phyloP scores from a whole-genome alignment of 805 yeast species.

The Hanseniaspora thailandica region DNA sequence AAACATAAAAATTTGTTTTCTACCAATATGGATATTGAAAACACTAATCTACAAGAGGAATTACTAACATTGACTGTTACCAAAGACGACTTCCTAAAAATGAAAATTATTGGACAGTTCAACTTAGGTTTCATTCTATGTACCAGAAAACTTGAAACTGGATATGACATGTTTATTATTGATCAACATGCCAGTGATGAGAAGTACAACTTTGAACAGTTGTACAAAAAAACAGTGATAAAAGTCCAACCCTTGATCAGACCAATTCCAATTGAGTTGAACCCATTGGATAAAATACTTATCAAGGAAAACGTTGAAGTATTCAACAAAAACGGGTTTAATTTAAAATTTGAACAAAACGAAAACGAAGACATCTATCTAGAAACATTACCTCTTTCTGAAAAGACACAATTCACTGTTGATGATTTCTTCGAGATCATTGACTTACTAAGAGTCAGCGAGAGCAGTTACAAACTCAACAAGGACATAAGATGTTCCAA shows the following conservation, averaged over 20 bases:
- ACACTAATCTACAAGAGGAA: conserved; percentile 44
- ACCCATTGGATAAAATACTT: conserved; percentile 64
- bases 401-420: conserved; percentile 51
- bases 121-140: conserved; percentile 90
- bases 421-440: conserved; percentile 66
- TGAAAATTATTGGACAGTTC: conserved; percentile 86
- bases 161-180: conserved; percentile 64
- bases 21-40: conserved; percentile 34
- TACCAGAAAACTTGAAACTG: conserved; percentile 32
- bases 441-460: conserved; percentile 45
- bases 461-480: conserved; percentile 28
- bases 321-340: conserved; percentile 70
- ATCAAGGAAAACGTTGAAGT: conserved; percentile 48
- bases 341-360: conserved; percentile 26
- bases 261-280: conserved; percentile 49
- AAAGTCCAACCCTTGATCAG: conserved; percentile 59
- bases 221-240: conserved; percentile 45
- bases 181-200: conserved; percentile 99
- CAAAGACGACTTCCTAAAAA: conserved; percentile 59
- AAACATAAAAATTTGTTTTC: conserved; percentile 14
- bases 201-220: conserved; percentile 73
- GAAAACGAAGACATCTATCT: conserved; percentile 47
- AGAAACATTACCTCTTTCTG: conserved; percentile 60
- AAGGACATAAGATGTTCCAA: conserved; percentile 49
- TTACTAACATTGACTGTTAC: conserved; percentile 48